Evolutionary conservation across 495 filamentous ascomycete species (phyloP).

Genomic region (Apiosordaria backusii): DNA sequence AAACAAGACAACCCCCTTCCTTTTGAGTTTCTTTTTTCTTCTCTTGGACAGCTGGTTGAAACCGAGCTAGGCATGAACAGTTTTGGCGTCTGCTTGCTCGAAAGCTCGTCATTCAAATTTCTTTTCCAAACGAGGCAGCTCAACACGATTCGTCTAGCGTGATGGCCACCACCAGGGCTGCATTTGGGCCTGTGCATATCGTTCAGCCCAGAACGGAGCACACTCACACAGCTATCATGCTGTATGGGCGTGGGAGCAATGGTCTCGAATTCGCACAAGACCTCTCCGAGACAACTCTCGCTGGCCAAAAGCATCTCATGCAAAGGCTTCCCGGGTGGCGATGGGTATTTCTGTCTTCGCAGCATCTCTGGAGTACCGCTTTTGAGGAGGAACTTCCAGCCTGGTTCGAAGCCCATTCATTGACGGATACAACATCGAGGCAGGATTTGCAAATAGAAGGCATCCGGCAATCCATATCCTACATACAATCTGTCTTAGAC

Average conservation of each 20-base stretch:
- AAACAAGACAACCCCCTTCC: too few species aligned
- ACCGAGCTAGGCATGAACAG: too few species aligned
- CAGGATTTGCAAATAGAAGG: constrained; percentile 43
- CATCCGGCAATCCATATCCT: constrained; percentile 37
- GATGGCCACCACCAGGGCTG: too few species aligned
- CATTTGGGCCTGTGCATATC: constrained; percentile 18
- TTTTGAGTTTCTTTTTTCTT: too few species aligned
- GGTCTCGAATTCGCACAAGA: constrained; percentile 53
- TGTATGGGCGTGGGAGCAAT: constrained; percentile 53
- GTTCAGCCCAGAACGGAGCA: constrained; percentile 35
- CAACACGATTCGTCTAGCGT: too few species aligned
- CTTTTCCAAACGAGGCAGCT: too few species aligned
- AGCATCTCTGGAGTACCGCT: constrained; percentile 37
- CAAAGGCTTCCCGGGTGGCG: constrained; percentile 24
- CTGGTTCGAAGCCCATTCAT: constrained; percentile 43
- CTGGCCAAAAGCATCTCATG: constrained; percentile 20
- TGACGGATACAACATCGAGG: constrained; percentile 16
- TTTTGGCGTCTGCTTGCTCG: too few species aligned
- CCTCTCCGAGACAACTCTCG: constrained; percentile 30
- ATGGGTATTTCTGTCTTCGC: constrained; percentile 44
- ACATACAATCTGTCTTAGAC: constrained; percentile 6
- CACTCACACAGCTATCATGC: constrained; percentile 53
- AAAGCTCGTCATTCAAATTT: too few species aligned
- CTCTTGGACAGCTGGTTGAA: too few species aligned
- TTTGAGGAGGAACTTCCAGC: constrained; percentile 23